phyloP scores from a whole-genome alignment of 2,329 filamentous ascomycete species.

The Xylariaceae sp. region DNA sequence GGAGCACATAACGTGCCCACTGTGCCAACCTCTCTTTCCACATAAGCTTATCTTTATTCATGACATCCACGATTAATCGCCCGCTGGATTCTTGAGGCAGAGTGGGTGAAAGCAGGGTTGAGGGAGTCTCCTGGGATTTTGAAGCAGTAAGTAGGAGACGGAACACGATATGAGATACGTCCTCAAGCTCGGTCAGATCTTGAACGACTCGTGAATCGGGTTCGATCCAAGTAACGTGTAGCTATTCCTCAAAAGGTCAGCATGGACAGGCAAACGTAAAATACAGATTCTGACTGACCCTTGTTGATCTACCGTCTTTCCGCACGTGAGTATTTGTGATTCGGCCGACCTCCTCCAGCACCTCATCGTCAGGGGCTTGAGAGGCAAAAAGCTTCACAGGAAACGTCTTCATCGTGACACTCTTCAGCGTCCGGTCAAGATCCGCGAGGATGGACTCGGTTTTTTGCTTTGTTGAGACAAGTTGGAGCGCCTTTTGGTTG shows the following conservation, averaged over 20 bases:
- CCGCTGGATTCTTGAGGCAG: constrained; percentile 18
- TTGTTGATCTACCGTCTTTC: constrained; percentile 18
- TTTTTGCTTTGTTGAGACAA: constrained; percentile 37
- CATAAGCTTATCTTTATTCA: constrained; percentile 31
- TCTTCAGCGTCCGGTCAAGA: constrained; percentile 33
- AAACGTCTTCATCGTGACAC: constrained; percentile 26
- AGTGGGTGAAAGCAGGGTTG: constrained; percentile 23
- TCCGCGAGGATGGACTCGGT: constrained; percentile 36
- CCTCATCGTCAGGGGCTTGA: constrained; percentile 21
- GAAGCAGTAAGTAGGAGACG: constrained; percentile 42
- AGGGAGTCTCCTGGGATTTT: constrained; percentile 21
- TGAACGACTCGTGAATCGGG: constrained; percentile 14
- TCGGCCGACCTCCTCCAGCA: constrained; percentile 37
- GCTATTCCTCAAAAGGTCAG: constrained; percentile 18
- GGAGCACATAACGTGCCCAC: constrained; percentile 36
- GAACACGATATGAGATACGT: constrained; percentile 42
- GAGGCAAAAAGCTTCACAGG: constrained; percentile 25
- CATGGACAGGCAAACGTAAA: background rate
- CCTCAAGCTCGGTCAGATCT: constrained; percentile 32
- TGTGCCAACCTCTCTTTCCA: constrained; percentile 37
- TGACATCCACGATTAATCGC: constrained; percentile 32
- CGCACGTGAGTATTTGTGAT: constrained; percentile 35
- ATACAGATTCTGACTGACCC: constrained; percentile 23
- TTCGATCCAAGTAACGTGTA: constrained; percentile 43
- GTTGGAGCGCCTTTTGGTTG: constrained; percentile 30